Evolutionary conservation across 139 green algal genomes (phyloP), one percentile per base, ranked within the genome.

Genomic region (Micractinium sp.): DNA sequence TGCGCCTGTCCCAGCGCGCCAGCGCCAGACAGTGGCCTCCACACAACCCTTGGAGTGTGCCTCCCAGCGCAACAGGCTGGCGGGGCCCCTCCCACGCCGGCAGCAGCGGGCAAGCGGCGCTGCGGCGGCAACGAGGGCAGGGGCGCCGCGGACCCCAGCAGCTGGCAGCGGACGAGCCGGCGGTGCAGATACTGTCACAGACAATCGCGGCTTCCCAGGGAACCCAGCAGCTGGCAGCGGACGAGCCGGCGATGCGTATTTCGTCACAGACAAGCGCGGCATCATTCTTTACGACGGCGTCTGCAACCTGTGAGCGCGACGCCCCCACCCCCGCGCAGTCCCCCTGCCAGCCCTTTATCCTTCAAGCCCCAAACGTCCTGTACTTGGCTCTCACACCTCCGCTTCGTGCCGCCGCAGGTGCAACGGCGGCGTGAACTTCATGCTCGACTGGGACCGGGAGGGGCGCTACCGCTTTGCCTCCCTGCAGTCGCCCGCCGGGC

Each of bases 281-380:
- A 89, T 98, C 35, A 96, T 98, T 13, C 93, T 98, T 0, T 98
- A 95, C 53, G 96, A 97, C 75, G 96, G 96, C 1, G 95, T 97
- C 0, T 98, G 96, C 93, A 97, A 97, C 86, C 79, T 98, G 87
- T 97, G 87, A 94, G 92, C 81, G 2, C 25, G 23, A 27, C 66
- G 22, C 25, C 23, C 66, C 25, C 23, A 27, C 66, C 22, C 66
- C 15, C 15, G 66, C 14, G n/a, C n/a, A n/a, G n/a, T n/a, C n/a
- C n/a, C n/a, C n/a, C 14, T 77, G 14, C 31, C 29, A 35, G 31
- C 31, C 60, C 60, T 16, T 67, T 16, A 14, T 16, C 60, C 16
- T 67, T 67, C 15, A 67, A 14, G 14, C 15, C 16, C 16, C 15
- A 67, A 67, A 67, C 16, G n/a, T n/a, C n/a, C n/a, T n/a, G n/a